Evolutionary conservation across 2,329 filamentous ascomycete species (phyloP), one percentile per base, ranked within the genome.

Genomic region (Chaetomium sp.): DNA sequence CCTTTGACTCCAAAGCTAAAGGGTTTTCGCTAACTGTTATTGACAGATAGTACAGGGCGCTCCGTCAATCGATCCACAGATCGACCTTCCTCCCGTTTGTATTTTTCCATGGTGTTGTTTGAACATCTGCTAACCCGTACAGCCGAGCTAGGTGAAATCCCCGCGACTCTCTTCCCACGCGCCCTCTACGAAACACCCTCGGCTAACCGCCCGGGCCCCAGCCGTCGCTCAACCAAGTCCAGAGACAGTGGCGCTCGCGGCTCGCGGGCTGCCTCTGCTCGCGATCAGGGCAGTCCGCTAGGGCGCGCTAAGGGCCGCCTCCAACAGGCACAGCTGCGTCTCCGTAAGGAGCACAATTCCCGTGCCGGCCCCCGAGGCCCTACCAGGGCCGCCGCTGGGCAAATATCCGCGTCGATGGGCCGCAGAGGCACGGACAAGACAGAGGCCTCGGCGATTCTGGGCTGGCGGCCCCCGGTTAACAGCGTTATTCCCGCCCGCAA

Each of bases 111-210:
- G 13, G 2, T 7, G 10, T 25, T 25, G 6, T 27, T 3, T 27
- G 12, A 27, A 5, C 2, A 10, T 25, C 3, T 27, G 13, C 49
- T 51, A 16, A 51, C 12, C 13, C 3, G 4, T 51, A 1, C 49
- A 51, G 49, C 19, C 12, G 49, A 51, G 23, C 25, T 13, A 51
- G 23, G 49, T 2, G 21, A 27, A 13, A 23, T 31, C 16, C 13
- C 49, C 21, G 13, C 38, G 38, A 55, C 38, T 27, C 29, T 42
- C 12, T 61, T 61, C 27, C 59, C 59, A 8, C 59, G 38, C 29
- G 59, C 50, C 19, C 50, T 61, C 7, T 16, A 61, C 23, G 13
- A 23, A 6, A n/a, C 38, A 47, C 25, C 31, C 19, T 21, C 13
- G 12, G 9, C 47, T n/a, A 13, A 2, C 13, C n/a, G 4, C 29